phyloP scores from a whole-genome alignment of 2,329 filamentous ascomycete genomes.

The Fusarium pininemorale region DNA sequence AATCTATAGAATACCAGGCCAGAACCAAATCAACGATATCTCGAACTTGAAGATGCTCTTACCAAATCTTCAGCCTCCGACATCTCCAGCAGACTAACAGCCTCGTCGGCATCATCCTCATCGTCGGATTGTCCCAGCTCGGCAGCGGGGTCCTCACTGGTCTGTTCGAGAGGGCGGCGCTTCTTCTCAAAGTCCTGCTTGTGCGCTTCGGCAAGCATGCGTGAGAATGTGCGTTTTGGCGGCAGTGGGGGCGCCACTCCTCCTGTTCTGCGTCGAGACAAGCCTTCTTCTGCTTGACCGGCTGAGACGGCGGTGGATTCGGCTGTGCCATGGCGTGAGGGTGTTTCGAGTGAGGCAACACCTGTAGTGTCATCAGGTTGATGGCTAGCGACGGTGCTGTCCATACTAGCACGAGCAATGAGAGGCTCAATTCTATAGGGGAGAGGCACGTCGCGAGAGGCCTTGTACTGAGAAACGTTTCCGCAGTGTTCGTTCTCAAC shows the following conservation, averaged over 20 bases:
- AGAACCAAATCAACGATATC: constrained; percentile 12
- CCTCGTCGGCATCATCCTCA: constrained; percentile 45
- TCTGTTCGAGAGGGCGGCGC: constrained; percentile 52
- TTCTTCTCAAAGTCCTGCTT: constrained; percentile 92
- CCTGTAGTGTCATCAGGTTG: background rate
- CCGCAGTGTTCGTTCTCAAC: constrained; percentile 98
- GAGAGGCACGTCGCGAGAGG: constrained; percentile 84
- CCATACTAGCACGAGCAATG: constrained; percentile 53
- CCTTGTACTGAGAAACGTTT: constrained; percentile 90
- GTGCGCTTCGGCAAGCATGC: constrained; percentile 84
- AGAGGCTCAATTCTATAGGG: constrained; percentile 74
- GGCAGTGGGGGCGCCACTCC: constrained; percentile 45
- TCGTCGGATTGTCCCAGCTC: constrained; percentile 47
- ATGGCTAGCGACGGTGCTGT: constrained; percentile 35
- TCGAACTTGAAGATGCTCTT: constrained; percentile 22
- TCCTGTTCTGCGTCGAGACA: constrained; percentile 47
- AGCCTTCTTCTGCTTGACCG: constrained; percentile 32
- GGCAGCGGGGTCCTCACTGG: constrained; percentile 32
- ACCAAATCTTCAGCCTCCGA: constrained; percentile 40
- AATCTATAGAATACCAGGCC: background rate
- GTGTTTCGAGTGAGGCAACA: constrained; percentile 1
- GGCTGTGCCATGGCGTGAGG: constrained; percentile 28
- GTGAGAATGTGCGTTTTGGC: constrained; percentile 53
- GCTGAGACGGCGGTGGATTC: constrained; percentile 29
- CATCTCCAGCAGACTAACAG: constrained; percentile 41